Base-by-base conservation (phyloP, 2,329 filamentous ascomycete genomes). In the Blumeria hordei region DNA sequence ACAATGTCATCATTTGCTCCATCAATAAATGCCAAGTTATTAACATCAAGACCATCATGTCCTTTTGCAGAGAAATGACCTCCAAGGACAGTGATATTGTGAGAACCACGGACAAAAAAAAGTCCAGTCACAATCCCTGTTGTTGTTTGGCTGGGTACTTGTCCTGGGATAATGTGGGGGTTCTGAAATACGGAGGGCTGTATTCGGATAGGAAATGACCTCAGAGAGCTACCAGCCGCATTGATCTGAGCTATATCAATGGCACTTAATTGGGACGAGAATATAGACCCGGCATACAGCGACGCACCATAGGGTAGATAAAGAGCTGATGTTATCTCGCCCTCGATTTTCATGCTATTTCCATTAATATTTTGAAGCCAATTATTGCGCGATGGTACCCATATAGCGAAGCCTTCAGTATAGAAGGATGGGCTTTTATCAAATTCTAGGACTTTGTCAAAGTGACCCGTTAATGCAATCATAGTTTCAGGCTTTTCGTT, bases 1-100 rank as follows among this genome's bases (percentile, higher is more conserved):
- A 93, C 72, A 3, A 72, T 70, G 60, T 83, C 71, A 28, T 72
- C 72, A 57, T 85, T 72, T n/a, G 78, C 76, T 45, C 82, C 81
- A 66, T 95, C 85, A 58, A 96, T 78, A 59, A 98, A 77, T 39
- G 83, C 72, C 14, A 98, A 71, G 62, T 95, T 96, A 60, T 87
- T 74, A 57, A 95, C 74, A 5, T 74, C 73, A 3, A 81, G 79
- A 21, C 81, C 85, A 60, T 88, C 77, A 7, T 74, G 75, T 12
- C 76, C 77, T 34, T 72, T 77, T 0, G 85, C 81, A 7, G 77
- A 76, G 65, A 98, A 98, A 62, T 88, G 86, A 1, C 92, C 92
- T 52, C 81, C 92, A 33, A 96, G 73, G 41, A 96, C 77, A 0
- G 92, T 96, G 56, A 93, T 74, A 67, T 95, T 95, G 59, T 78